These are phyloP conservation scores for Tuber umbilicatum DNA, from an alignment of 495 filamentous ascomycete species.

Conservation along the genomic window DNA sequence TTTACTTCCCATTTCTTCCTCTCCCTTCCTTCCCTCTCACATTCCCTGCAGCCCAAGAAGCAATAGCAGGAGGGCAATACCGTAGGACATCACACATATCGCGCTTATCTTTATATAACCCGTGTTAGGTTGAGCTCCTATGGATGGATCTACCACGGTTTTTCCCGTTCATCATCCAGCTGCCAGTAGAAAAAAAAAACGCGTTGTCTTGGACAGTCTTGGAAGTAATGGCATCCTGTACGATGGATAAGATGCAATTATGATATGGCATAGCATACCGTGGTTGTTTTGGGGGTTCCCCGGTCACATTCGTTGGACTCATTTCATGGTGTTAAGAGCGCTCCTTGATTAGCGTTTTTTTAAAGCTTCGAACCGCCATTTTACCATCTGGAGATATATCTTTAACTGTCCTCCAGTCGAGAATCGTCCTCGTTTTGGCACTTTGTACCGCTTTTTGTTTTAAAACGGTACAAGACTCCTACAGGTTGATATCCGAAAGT, in stretches of 20 bases:
- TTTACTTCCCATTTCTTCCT: neutral
- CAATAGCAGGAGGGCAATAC: neutral
- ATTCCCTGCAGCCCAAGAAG: neutral
- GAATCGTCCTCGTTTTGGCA: neutral
- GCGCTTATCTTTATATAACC: neutral
- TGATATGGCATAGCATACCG: neutral
- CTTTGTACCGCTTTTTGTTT: neutral
- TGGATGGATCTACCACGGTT: neutral
- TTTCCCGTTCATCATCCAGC: neutral
- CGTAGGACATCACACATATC: neutral
- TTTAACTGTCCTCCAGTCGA: neutral
- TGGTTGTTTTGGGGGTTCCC: neutral
- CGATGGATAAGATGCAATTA: neutral
- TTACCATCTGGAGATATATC: neutral
- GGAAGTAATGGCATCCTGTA: neutral
- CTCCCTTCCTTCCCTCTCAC: conserved; percentile 4
- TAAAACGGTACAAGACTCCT: neutral
- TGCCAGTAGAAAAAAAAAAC: neutral
- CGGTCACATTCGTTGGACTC: neutral
- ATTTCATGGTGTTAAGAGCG: neutral
- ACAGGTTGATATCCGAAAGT: neutral
- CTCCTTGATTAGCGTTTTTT: neutral
- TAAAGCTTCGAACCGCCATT: neutral
- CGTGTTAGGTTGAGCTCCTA: neutral
- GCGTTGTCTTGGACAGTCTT: neutral